Conservation (phyloP, 495 filamentous ascomycete genomes). For the Penicillium crystallinum region DNA sequence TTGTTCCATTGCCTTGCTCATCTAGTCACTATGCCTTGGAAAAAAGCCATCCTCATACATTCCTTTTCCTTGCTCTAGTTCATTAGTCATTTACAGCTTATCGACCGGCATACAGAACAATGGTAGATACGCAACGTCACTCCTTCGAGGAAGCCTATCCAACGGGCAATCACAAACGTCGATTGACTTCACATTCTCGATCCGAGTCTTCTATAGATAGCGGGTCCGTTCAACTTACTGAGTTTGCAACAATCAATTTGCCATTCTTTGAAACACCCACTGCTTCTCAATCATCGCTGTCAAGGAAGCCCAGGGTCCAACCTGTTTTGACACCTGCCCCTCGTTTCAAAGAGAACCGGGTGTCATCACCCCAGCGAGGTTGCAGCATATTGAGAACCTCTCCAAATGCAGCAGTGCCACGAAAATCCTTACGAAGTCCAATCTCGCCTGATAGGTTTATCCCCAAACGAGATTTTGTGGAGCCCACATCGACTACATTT, state of each 20-base stretch:
- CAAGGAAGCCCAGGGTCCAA: background rate
- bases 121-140: slow-evolving; percentile 23
- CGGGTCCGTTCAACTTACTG: slow-evolving; percentile 8
- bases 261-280: slow-evolving; percentile 14
- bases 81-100: background rate
- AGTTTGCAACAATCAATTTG: slow-evolving; percentile 19
- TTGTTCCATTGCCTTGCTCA: background rate
- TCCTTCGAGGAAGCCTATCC: slow-evolving; percentile 22
- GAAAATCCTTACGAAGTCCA: slow-evolving; percentile 12
- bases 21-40: background rate
- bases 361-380: slow-evolving; percentile 12
- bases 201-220: slow-evolving; percentile 11
- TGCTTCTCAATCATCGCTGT: slow-evolving; percentile 12
- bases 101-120: slow-evolving; percentile 8
- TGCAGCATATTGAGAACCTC: slow-evolving; percentile 11
- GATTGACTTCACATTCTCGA: slow-evolving; percentile 7
- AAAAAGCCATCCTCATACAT: slow-evolving; percentile 5
- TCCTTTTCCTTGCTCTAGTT: slow-evolving; percentile 16
- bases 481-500: slow-evolving; percentile 50
- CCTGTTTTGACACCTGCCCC: background rate
- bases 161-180: slow-evolving; percentile 4
- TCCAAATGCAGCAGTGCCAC: background rate
- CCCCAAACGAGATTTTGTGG: slow-evolving; percentile 44
- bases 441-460: slow-evolving; percentile 65
- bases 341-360: slow-evolving; percentile 12